These are phyloP conservation scores for Diospyros lotus DNA, from an alignment of 148 eudicot genomes.

Conservation along the genomic window DNA sequence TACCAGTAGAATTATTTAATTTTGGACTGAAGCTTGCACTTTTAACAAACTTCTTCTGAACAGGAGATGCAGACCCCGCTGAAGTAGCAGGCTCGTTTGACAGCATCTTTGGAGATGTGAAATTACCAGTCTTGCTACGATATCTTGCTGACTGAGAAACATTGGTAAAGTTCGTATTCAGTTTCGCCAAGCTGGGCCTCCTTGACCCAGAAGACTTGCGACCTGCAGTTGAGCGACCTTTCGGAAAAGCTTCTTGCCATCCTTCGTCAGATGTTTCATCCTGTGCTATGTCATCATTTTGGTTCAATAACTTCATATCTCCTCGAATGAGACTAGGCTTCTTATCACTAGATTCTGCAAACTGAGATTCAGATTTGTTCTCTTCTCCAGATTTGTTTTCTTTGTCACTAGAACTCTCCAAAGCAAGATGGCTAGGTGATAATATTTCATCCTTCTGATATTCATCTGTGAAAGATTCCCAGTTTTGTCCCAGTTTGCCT, in stretches of 20 bases:
- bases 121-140: slow-evolving; percentile 50
- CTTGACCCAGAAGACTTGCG: slow-evolving; percentile 62
- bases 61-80: slow-evolving; percentile 28
- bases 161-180: slow-evolving; percentile 64
- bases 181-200: slow-evolving; percentile 68
- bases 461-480: slow-evolving; percentile 44
- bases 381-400: slow-evolving; percentile 49
- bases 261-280: slow-evolving; percentile 81
- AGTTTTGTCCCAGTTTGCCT: slow-evolving; percentile 53
- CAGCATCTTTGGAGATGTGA: slow-evolving; percentile 48
- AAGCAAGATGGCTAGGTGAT: slow-evolving; percentile 28
- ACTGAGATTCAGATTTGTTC: slow-evolving; percentile 34
- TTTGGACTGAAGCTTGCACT: slow-evolving; percentile 68
- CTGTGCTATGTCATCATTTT: slow-evolving; percentile 30
- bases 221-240: slow-evolving; percentile 60
- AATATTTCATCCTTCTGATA: slow-evolving; percentile 42
- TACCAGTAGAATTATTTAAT: slow-evolving; percentile 26
- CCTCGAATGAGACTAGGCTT: slow-evolving; percentile 23
- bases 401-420: slow-evolving; percentile 53
- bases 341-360: slow-evolving; percentile 34
- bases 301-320: slow-evolving; percentile 25
- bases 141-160: slow-evolving; percentile 41
- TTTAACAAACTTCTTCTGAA: slow-evolving; percentile 47
- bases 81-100: slow-evolving; percentile 46
- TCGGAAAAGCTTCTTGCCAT: slow-evolving; percentile 95